A percentile compares a stretch with the other conserved stretches of the same genome.
Conservation (phyloP, 441 rosid genomes). For the Jatropha podagrica region DNA sequence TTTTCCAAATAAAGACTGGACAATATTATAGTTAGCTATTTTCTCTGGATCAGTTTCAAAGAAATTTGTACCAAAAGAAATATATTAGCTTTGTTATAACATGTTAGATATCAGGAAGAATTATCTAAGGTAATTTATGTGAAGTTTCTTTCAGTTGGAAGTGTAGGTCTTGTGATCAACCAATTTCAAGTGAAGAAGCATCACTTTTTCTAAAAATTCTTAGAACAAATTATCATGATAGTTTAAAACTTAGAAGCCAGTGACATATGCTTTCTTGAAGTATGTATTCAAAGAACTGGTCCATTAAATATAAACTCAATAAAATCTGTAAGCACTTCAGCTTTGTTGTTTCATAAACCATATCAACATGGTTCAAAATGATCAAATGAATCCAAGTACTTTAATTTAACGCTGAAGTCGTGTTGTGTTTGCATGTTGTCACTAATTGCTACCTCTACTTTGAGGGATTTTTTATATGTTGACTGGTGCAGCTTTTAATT, state of each 20-base stretch:
- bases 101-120: not conserved
- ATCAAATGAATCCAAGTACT: not conserved
- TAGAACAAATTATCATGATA: not conserved
- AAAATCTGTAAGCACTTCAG: not conserved
- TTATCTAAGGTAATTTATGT: not conserved
- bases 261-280: not conserved
- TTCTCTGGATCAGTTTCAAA: not conserved
- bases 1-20: not conserved
- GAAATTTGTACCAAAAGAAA: not conserved
- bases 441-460: not conserved
- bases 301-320: not conserved
- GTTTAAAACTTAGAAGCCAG: not conserved
- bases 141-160: not conserved
- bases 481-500: not conserved
- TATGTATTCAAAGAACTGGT: not conserved
- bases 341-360: not conserved
- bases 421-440: not conserved
- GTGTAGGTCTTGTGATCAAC: not conserved
- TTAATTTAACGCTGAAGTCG: not conserved
- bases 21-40: not conserved
- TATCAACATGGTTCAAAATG: not conserved
- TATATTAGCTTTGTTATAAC: not conserved
- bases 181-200: not conserved
- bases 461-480: not conserved
- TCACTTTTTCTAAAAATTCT: not conserved